These are phyloP conservation scores for Xylaria multiplex DNA, from an alignment of 2,329 filamentous ascomycete species.

Conservation along the genomic window DNA sequence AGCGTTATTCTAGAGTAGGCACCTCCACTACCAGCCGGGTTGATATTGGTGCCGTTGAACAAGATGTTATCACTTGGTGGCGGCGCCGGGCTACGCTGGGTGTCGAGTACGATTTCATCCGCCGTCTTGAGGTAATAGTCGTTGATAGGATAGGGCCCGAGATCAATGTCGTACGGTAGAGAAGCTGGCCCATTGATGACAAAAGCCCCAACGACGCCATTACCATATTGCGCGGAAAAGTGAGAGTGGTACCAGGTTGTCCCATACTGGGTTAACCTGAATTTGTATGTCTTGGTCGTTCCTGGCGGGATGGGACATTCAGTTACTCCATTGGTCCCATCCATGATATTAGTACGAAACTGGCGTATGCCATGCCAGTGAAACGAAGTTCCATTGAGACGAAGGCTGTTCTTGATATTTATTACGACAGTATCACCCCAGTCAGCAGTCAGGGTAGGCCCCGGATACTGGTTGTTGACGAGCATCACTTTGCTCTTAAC, in stretches of 20 bases:
- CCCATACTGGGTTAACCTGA: conserved; percentile 43
- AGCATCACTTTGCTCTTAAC: conserved; percentile 59
- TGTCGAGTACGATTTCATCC: conserved; percentile 40
- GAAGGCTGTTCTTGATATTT: conserved; percentile 76
- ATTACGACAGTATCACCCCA: conserved; percentile 72
- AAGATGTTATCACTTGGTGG: conserved; percentile 52
- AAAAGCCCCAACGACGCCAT: conserved; percentile 59
- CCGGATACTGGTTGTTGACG: conserved; percentile 73
- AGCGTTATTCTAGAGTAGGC: conserved; percentile 49
- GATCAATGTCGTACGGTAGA: conserved; percentile 60
- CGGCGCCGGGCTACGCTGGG: conserved; percentile 38
- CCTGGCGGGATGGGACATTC: conserved; percentile 49
- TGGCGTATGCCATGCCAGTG: conserved; percentile 55
- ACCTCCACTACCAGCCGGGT: conserved; percentile 45
- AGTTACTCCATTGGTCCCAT: conserved; percentile 52
- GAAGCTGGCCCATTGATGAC: conserved; percentile 57
- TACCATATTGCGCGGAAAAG: conserved; percentile 56
- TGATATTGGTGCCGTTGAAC: conserved; percentile 56
- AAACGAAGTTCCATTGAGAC: conserved; percentile 50
- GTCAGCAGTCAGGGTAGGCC: conserved; percentile 71
- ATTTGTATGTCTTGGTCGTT: conserved; percentile 40
- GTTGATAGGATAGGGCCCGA: conserved; percentile 60
- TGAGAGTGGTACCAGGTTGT: conserved; percentile 56
- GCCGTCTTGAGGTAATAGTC: conserved; percentile 62
- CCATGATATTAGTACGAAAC: conserved; percentile 50